Evolutionary conservation across 805 yeast genomes (phyloP).

Genomic region (Starmerella geochares): DNA sequence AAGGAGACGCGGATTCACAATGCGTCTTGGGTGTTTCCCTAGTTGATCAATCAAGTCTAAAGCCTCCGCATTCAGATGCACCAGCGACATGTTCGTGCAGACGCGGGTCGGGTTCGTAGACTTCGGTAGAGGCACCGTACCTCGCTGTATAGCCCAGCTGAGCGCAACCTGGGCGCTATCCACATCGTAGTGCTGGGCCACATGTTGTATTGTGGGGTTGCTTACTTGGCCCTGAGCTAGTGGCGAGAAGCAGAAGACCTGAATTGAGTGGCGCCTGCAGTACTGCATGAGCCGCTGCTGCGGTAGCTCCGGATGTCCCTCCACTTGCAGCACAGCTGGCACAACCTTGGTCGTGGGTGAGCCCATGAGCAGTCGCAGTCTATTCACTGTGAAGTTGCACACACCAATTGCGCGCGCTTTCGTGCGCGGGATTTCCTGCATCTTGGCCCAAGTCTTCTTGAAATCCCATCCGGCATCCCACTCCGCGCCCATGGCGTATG

Average conservation of each 20-base stretch:
- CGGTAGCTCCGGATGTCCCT: constrained; percentile 62
- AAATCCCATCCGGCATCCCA: constrained; percentile 30
- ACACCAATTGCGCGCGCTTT: constrained; percentile 60
- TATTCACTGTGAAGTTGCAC: constrained; percentile 50
- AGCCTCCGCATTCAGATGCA: constrained; percentile 38
- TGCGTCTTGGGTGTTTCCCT: constrained; percentile 25
- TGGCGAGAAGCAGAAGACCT: constrained; percentile 66
- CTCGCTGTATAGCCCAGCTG: constrained; percentile 55
- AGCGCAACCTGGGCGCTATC: constrained; percentile 47
- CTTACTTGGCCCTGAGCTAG: constrained; percentile 51
- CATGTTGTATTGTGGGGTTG: constrained; percentile 39
- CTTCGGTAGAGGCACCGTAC: constrained; percentile 57
- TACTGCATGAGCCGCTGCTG: constrained; percentile 50
- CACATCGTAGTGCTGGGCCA: constrained; percentile 49
- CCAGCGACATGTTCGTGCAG: constrained; percentile 34
- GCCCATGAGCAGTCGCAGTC: constrained; percentile 40
- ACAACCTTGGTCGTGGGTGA: constrained; percentile 36
- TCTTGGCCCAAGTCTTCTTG: constrained; percentile 49
- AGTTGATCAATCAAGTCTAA: constrained; percentile 29
- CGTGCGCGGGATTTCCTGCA: constrained; percentile 50
- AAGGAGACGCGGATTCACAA: constrained; percentile 20
- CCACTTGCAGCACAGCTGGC: constrained; percentile 67
- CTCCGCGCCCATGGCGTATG: constrained; percentile 24
- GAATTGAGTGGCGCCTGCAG: constrained; percentile 43
- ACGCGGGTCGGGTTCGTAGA: constrained; percentile 58